Evolutionary conservation across 768 basidiomycete genomes (phyloP).

Genomic region (Sarcodon aspratus): DNA sequence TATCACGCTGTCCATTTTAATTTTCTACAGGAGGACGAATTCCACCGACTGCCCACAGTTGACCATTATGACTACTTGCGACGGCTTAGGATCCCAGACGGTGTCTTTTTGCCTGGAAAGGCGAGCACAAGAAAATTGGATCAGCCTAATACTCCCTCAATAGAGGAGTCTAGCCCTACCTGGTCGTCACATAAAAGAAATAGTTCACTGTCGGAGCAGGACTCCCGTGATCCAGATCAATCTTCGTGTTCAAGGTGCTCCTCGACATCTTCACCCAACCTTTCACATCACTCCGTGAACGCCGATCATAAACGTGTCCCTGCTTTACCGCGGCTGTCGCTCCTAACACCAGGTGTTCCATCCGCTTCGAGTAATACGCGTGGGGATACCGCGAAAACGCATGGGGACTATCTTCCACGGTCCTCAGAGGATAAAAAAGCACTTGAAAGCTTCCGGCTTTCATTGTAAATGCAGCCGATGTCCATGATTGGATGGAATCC

Average conservation of each 20-base stretch:
- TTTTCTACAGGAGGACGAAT: slow-evolving; percentile 49
- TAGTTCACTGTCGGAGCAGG: not conserved
- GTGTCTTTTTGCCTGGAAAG: slow-evolving; percentile 66
- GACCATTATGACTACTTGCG: slow-evolving; percentile 69
- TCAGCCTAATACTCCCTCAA: slow-evolving; percentile 12
- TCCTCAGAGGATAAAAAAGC: slow-evolving; percentile 23
- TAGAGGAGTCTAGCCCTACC: slow-evolving; percentile 10
- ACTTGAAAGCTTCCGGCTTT: slow-evolving; percentile 21
- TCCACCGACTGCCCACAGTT: slow-evolving; percentile 56
- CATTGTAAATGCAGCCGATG: slow-evolving; percentile 9
- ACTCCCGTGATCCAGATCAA: not conserved
- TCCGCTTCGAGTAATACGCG: slow-evolving; percentile 8
- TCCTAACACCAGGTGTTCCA: slow-evolving; percentile 13
- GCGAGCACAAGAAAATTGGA: slow-evolving; percentile 16
- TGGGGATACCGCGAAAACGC: slow-evolving; percentile 6
- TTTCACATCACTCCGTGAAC: slow-evolving; percentile 1
- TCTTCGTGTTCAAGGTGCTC: not conserved
- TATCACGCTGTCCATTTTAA: slow-evolving; percentile 1
- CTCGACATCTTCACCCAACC: slow-evolving; percentile 6
- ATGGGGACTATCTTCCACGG: slow-evolving; percentile 11
- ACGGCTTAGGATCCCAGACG: slow-evolving; percentile 52
- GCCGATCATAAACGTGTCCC: slow-evolving; percentile 1
- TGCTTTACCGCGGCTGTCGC: slow-evolving; percentile 15
- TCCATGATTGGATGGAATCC: not conserved
- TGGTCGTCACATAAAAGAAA: slow-evolving; percentile 1